Conservation (phyloP, 129 eudicot genomes). For the Flaveria linearis region DNA sequence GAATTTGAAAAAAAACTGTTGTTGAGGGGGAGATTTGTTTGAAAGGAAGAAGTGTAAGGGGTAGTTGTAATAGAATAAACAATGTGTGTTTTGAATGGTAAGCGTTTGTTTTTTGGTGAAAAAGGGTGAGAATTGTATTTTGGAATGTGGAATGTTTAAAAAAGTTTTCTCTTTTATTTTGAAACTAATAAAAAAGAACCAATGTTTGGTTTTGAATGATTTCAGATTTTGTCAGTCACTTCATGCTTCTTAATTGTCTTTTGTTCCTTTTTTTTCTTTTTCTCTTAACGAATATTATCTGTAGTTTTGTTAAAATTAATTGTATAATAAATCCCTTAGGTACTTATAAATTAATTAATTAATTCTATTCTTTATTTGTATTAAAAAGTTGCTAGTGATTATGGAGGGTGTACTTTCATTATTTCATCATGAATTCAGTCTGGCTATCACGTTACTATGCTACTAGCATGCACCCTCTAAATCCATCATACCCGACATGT, state of each 20-base stretch:
- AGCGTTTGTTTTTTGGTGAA: slow-evolving; percentile 23
- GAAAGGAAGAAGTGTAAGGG: slow-evolving; percentile 23
- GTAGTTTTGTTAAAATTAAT: neutral
- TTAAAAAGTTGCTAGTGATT: neutral
- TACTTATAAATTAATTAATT: neutral
- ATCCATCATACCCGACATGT: neutral
- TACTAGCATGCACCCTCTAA: neutral
- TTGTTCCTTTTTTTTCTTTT: neutral
- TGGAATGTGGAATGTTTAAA: slow-evolving; percentile 28
- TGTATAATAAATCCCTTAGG: neutral
- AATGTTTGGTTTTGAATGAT: slow-evolving; percentile 31
- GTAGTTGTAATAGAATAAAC: slow-evolving; percentile 21
- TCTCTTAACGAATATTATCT: neutral
- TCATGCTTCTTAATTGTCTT: slow-evolving; percentile 31
- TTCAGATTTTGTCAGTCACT: slow-evolving; percentile 21
- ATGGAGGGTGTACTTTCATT: neutral
- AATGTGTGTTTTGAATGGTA: neutral
- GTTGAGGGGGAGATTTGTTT: slow-evolving; percentile 29
- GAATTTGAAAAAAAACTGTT: slow-evolving; percentile 24
- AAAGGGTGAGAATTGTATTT: slow-evolving; percentile 24
- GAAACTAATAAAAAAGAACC: slow-evolving; percentile 23
- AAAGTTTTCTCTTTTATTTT: slow-evolving; percentile 38
- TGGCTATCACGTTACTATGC: neutral
- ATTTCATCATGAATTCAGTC: slow-evolving; percentile 10
- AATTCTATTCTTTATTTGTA: neutral